Percentiles rank a stretch among this genome's conserved stretches.
These are phyloP conservation scores for Pseudohalonectria lignicola DNA, from an alignment of 2,329 filamentous ascomycete genomes.

Conservation along the genomic window DNA sequence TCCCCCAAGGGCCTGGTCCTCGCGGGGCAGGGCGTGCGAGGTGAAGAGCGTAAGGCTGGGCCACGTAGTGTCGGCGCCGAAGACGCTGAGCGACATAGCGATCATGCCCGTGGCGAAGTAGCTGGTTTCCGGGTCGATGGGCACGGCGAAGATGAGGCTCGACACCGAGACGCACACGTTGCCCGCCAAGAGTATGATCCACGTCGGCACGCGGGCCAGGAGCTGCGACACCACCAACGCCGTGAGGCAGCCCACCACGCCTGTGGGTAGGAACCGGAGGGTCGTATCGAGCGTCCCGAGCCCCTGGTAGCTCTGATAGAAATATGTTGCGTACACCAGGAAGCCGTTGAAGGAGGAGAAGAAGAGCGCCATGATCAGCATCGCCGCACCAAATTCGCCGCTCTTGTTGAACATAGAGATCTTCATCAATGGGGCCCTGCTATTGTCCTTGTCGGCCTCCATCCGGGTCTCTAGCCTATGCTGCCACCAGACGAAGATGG, in stretches of 20 bases:
- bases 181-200: conserved; percentile 46
- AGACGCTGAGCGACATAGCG: conserved; percentile 54
- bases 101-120: conserved; percentile 60
- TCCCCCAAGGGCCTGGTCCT: conserved; percentile 57
- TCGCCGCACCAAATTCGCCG: conserved; percentile 47
- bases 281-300: conserved; percentile 54
- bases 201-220: conserved; percentile 46
- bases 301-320: conserved; percentile 57
- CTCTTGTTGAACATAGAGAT: conserved; percentile 49
- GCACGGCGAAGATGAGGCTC: conserved; percentile 48
- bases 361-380: conserved; percentile 55
- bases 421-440: conserved; percentile 50
- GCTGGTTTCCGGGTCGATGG: conserved; percentile 45
- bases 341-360: conserved; percentile 60
- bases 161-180: conserved; percentile 39
- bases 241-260: conserved; percentile 46
- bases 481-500: conserved; percentile 50
- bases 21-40: conserved; percentile 46
- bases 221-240: conserved; percentile 43
- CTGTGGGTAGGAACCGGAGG: conserved; percentile 56
- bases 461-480: conserved; percentile 42
- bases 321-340: conserved; percentile 57
- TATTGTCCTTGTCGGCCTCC: too few species aligned
- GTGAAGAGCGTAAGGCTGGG: conserved; percentile 56
- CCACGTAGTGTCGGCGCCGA: conserved; percentile 57